Base-by-base conservation (phyloP, 768 basidiomycete genomes). In the Mycena olivaceomarginata region DNA sequence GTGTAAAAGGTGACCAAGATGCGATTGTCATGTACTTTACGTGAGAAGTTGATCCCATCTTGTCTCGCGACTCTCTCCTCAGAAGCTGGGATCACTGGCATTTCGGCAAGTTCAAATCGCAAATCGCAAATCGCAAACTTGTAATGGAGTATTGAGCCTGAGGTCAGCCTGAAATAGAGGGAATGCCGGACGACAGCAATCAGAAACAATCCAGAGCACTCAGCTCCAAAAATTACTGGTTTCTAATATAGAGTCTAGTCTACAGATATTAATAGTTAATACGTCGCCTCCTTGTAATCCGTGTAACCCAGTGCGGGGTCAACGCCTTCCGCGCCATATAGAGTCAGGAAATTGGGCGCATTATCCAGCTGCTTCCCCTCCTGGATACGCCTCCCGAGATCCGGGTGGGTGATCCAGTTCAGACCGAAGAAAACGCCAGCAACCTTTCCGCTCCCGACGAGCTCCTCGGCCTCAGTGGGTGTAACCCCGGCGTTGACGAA, bases 261-360 rank as follows among this genome's bases (percentile, higher is more conserved):
- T 51, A 51, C 48, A 51, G 15, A 15, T 51, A 51, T 12, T 18
- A 51, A 31, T 0, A 12, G 25, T 37, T 60, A 59, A 59, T 59
- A 60, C 59, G 59, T 39, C 31, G 59, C 59, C 37, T 60, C 59
- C 31, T 37, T 37, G 7, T 60, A 60, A 63, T 63, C 62, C 10
- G n/a, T 12, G 13, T 43, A 63, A 4, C 62, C 62, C n/a, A 63
- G 39, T 10, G 62, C 40, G 15, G 40, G 40, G 40, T 63, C 62
- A 63, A 63, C 62, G 10, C 62, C 40, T 20, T 63, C 40, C 9
- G 62, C 62, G 4, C 59, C 59, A 39, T 40, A 63, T 6, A 63
- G 7, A n/a, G n/a, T 39, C 40, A 22, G 5, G 31, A 41, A 63
- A n/a, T 63, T 40, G 20, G 40, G 40, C 18, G 11, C 62, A 22